Evolutionary conservation across 441 rosid genomes (phyloP).

Genomic region (Jatropha multifida): DNA sequence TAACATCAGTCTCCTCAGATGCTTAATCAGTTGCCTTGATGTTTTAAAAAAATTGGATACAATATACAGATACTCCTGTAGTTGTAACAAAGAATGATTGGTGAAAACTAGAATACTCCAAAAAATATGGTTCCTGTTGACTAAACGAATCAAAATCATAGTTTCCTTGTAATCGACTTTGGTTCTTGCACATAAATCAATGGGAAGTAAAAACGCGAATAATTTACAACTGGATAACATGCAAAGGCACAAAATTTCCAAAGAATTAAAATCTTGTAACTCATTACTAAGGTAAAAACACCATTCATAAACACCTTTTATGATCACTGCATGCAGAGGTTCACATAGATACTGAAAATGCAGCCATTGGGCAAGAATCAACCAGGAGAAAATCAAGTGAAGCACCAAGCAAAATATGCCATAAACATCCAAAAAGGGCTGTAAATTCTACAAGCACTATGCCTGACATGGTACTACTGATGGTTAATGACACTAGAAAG

Average conservation of each 20-base stretch:
- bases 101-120: not conserved
- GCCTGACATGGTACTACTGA: not conserved
- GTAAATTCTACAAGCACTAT: not conserved
- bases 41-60: not conserved
- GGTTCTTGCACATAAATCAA: not conserved
- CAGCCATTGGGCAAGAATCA: not conserved
- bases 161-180: not conserved
- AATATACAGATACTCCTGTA: not conserved
- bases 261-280: not conserved
- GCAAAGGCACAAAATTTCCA: not conserved
- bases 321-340: not conserved
- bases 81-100: not conserved
- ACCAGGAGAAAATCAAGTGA: not conserved
- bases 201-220: not conserved
- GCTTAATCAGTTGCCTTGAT: not conserved
- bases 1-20: not conserved
- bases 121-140: not conserved
- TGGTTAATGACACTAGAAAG: not conserved
- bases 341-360: not conserved
- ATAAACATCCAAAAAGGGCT: not conserved
- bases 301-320: not conserved
- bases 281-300: not conserved
- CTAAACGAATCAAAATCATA: not conserved
- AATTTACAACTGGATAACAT: not conserved
- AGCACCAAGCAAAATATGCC: not conserved